phyloP scores from a whole-genome alignment of 192 early-diverging fungal species.

The Mortierella antarctica region DNA sequence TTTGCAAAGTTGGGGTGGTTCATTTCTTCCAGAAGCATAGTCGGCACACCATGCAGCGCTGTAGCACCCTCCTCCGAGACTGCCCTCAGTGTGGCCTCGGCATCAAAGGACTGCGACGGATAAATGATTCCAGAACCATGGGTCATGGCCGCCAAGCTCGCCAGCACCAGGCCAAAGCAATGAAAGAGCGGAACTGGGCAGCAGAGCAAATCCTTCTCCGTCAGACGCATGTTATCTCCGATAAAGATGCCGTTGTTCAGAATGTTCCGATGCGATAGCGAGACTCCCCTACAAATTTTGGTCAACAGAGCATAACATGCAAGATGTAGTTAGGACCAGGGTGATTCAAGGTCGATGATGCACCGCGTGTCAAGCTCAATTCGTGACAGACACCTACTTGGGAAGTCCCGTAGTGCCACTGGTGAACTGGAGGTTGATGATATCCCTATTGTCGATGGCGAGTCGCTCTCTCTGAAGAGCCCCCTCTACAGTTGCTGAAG shows the following conservation, averaged over 20 bases:
- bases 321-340: not conserved
- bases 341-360: constrained; percentile 4
- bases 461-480: constrained; percentile 13
- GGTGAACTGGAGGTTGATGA: constrained; percentile 64
- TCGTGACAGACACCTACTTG: constrained; percentile 34
- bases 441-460: constrained; percentile 35
- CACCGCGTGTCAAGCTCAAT: not conserved
- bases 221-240: constrained; percentile 52
- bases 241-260: constrained; percentile 59
- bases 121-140: constrained; percentile 56
- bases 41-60: constrained; percentile 58
- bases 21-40: constrained; percentile 50
- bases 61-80: constrained; percentile 55
- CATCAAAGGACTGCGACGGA: constrained; percentile 55
- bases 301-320: too few relatives aligned
- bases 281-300: constrained; percentile 27
- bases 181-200: constrained; percentile 64
- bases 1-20: constrained; percentile 56
- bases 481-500: not conserved
- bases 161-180: constrained; percentile 64
- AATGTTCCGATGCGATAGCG: constrained; percentile 60
- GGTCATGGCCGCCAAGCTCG: constrained; percentile 56
- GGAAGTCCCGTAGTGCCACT: constrained; percentile 63
- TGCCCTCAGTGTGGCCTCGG: constrained; percentile 53
- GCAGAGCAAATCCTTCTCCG: constrained; percentile 56